phyloP scores from a whole-genome alignment of 768 basidiomycete species.

The Crucibulum laeve region DNA sequence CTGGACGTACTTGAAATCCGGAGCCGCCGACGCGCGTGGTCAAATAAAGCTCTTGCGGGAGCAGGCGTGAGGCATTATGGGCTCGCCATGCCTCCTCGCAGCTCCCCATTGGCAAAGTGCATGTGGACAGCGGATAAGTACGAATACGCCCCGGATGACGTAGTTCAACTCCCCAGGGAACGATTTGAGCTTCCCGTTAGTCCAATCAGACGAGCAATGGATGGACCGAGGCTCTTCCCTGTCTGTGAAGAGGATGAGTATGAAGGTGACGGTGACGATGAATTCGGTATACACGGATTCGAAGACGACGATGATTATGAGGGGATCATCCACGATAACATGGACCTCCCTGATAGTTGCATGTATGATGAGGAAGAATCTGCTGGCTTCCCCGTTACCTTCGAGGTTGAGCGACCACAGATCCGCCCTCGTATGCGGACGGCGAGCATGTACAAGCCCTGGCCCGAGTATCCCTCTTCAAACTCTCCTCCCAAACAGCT shows the following conservation, averaged over 20 bases:
- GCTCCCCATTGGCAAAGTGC: constrained; percentile 44
- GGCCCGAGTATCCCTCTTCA: constrained; percentile 10
- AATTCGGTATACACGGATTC: neutral
- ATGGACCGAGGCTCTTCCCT: constrained; percentile 26
- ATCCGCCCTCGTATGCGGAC: constrained; percentile 26
- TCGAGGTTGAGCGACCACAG: constrained; percentile 22
- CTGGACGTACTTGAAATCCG: constrained; percentile 50
- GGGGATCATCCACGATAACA: constrained; percentile 5
- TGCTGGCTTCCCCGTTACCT: constrained; percentile 8
- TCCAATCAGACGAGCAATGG: too few relatives aligned
- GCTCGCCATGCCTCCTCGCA: constrained; percentile 43
- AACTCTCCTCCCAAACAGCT: constrained; percentile 11
- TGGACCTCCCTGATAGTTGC: constrained; percentile 22
- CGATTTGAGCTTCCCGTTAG: constrained; percentile 3
- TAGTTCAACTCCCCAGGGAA: neutral
- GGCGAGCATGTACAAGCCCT: constrained; percentile 28
- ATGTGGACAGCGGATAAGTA: constrained; percentile 33
- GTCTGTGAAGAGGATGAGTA: constrained; percentile 31
- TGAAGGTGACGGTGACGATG: constrained; percentile 3
- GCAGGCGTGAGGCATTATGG: constrained; percentile 22
- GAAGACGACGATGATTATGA: constrained; percentile 6
- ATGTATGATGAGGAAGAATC: constrained; percentile 12
- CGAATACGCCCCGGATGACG: constrained; percentile 1
- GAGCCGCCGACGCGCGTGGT: constrained; percentile 65
- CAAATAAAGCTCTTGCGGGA: constrained; percentile 38